Evolutionary conservation across 2,329 filamentous ascomycete genomes (phyloP).

Genomic region (Aspergillus fijiensis): DNA sequence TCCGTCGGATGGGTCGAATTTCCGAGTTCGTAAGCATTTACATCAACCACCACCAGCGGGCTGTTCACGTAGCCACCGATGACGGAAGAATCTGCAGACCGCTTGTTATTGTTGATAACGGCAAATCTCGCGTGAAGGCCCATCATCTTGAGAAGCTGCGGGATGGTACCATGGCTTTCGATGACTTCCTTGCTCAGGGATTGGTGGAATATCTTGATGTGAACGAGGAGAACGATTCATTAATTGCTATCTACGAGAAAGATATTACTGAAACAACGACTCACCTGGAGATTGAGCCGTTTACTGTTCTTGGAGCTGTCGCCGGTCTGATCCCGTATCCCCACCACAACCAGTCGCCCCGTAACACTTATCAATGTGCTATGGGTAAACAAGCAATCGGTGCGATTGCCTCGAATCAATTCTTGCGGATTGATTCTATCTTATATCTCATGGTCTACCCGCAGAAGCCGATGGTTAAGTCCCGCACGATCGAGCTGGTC

Average conservation of each 20-base stretch:
- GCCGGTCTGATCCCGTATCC: conserved; percentile 96
- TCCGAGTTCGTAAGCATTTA: conserved; percentile 97
- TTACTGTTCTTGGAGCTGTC: conserved; percentile 92
- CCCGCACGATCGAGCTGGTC: conserved; percentile 91
- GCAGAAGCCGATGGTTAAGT: conserved; percentile 96
- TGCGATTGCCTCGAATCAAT: conserved; percentile 96
- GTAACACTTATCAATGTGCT: conserved; percentile 98
- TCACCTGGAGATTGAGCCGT: conserved; percentile 96
- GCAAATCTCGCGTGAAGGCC: conserved; percentile 74
- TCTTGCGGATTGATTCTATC: conserved; percentile 92
- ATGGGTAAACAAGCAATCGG: conserved; percentile 99
- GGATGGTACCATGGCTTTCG: conserved; percentile 81
- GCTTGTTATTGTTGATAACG: conserved; percentile 90
- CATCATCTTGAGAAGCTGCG: conserved; percentile 79
- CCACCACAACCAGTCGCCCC: conserved; percentile 96
- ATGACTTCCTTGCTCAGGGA: conserved; percentile 86
- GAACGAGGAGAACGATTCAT: conserved; percentile 96
- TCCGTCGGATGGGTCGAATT: conserved; percentile 84
- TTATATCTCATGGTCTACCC: conserved; percentile 97
- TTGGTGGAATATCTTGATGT: conserved; percentile 96
- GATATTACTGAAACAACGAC: conserved; percentile 82
- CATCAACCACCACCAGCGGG: conserved; percentile 87
- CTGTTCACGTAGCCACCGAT: conserved; percentile 93
- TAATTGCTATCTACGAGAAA: conserved; percentile 85
- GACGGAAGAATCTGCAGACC: conserved; percentile 95